Base-by-base conservation (phyloP, 176 grass and related monocot species). In the Oryza glumipatula region DNA sequence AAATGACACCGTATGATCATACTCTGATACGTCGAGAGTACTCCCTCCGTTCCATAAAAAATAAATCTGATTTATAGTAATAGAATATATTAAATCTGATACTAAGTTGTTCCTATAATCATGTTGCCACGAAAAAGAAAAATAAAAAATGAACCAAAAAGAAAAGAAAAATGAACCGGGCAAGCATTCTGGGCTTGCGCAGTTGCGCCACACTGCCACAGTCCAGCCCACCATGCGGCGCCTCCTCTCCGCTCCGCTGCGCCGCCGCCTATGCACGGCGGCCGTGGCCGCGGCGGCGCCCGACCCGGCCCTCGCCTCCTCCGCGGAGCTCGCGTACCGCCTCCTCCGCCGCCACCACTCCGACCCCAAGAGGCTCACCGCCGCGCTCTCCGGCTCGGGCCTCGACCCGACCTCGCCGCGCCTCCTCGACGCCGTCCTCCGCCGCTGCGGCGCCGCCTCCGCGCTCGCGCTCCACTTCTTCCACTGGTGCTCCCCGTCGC, bases 401-500 rank as follows among this genome's bases (percentile, higher is more conserved):
- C 82, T 94, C 70, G 79, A 79, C 77, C 41, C 82, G 67, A 67
- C 87, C 79, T 90, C 84, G 12, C 93, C 85, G 11, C 92, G 70
- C 89, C 92, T 94, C 70, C 64, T 92, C 82, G 87, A 90, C 64
- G 82, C 90, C 49, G 93, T 93, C 19, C 85, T 95, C 49, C 81
- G 66, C 70, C 93, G 93, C 77, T 95, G 83, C 83, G 93, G 89
- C 54, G 80, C 73, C 56, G 84, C 91, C 38, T 91, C 86, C 49
- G 67, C 87, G 58, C 91, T 93, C 70, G 88, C 93, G 41, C 88
- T 91, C 64, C 85, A 82, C 77, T 89, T 85, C 88, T 93, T 88
- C 87, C 89, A 88, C 73, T 94, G 79, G 93, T 90, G 87, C 88
- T 94, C 88, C 60, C 89, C 87, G 22, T 91, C 65, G 75, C 84